Evolutionary conservation across 179 eudicot species (phyloP).

Genomic region (Patellifolia procumbens): DNA sequence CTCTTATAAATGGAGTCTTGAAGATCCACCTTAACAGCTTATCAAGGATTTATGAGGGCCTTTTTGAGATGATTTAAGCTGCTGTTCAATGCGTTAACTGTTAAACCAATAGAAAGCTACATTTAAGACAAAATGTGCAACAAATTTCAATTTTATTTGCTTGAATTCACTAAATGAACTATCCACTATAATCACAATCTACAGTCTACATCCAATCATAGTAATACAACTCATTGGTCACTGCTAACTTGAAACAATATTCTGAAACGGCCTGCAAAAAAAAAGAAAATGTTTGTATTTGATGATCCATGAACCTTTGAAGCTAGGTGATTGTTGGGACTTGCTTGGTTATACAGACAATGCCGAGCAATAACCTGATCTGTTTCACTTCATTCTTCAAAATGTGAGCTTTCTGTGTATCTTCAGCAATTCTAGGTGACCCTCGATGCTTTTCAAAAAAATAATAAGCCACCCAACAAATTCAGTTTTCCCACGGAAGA

Average conservation of each 20-base stretch:
- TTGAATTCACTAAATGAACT: not conserved
- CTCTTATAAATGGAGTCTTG: no score
- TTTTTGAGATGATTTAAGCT: not conserved
- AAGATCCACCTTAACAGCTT: no score
- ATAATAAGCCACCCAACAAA: not conserved
- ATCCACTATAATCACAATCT: not conserved
- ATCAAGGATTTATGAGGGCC: no score
- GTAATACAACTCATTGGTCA: not conserved
- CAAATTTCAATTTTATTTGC: not conserved
- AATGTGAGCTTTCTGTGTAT: not conserved
- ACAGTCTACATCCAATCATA: constrained; percentile 1
- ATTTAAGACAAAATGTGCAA: not conserved
- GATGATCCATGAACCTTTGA: not conserved
- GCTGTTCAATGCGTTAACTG: not conserved
- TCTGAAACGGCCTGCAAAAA: not conserved
- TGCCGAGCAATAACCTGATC: not conserved
- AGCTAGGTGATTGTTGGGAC: not conserved
- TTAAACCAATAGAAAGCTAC: not conserved
- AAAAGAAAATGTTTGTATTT: not conserved
- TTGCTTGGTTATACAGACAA: not conserved
- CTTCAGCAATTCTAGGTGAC: not conserved
- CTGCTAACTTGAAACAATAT: not conserved
- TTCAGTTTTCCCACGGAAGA: constrained; percentile 14
- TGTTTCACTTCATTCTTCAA: not conserved
- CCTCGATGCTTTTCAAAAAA: not conserved